Conservation (phyloP, 306 rosid species). For the Mimosa pudica region DNA sequence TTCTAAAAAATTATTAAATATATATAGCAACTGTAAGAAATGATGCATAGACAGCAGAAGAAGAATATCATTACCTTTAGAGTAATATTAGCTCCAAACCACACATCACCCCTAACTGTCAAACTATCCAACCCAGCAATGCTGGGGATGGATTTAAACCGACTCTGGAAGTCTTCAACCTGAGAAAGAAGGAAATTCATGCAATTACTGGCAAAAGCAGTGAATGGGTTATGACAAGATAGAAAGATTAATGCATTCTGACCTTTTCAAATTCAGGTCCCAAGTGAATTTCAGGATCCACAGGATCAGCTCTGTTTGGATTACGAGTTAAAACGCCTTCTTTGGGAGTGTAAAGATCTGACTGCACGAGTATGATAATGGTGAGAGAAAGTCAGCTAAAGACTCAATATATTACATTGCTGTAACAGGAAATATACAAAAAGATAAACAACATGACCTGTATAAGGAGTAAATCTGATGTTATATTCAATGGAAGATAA, state of each 20-base stretch:
- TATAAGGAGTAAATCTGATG: constrained; percentile 66
- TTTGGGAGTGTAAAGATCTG: constrained; percentile 56
- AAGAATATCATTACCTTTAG: constrained; percentile 58
- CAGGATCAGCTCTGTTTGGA: constrained; percentile 62
- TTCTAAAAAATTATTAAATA: constrained; percentile 20
- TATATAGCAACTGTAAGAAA: background rate
- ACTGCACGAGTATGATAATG: constrained; percentile 53
- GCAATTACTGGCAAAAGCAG: constrained; percentile 15
- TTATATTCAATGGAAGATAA: constrained; percentile 53
- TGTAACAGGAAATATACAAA: constrained; percentile 12
- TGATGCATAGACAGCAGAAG: background rate
- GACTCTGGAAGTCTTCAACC: constrained; percentile 63
- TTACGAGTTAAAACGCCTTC: constrained; percentile 63
- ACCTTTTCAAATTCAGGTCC: constrained; percentile 86
- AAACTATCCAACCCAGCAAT: constrained; percentile 65
- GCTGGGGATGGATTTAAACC: constrained; percentile 70
- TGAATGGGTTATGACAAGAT: background rate
- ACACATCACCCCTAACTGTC: constrained; percentile 73
- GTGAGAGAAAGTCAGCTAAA: constrained; percentile 7
- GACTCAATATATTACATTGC: background rate
- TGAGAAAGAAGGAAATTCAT: constrained; percentile 40
- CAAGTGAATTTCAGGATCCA: constrained; percentile 62
- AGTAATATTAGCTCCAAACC: constrained; percentile 70
- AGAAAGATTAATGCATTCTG: constrained; percentile 16
- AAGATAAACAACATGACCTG: constrained; percentile 48